Evolutionary conservation across 306 rosid species (phyloP), one percentile per base, ranked within the genome.

Genomic region (Prunus armeniaca): DNA sequence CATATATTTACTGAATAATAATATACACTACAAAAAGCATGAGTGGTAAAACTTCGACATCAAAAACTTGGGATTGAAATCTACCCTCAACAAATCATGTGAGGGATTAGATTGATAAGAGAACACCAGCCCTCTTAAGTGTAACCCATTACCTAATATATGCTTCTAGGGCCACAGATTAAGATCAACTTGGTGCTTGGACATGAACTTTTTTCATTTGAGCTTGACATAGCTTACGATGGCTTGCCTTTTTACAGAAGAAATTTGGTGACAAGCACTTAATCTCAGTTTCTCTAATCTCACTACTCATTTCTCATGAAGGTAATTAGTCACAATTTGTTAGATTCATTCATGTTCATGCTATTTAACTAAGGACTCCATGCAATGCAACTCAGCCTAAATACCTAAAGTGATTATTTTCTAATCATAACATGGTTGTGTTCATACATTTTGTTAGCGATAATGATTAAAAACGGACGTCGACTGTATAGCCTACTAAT

Each of bases 71-170:
- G 25, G 79, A 66, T 52, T 14, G 64, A 67, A 52, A 76, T 63
- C 17, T 49, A 63, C 10, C 78, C 51, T 62, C 60, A 27, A 55
- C n/a, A 34, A 38, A 62, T 12, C 61, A 61, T 45, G 49, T 27
- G 30, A 30, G 22, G 55, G 65, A 67, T 56, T 67, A 67, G 45
- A 30, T 38, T 76, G 80, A 76, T 56, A 66, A 66, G 65, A 75
- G 79, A 75, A 71, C 72, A 76, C 30, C 65, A 76, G 80, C 66
- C 54, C 47, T 12, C 46, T 28, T 15, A n/a, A 76, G 34, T 25
- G 41, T 32, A 65, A 77, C 81, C 38, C 69, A 32, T 77, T 50
- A 77, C 81, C 81, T 77, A 77, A 77, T 67, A 19, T 55, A 27
- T 76, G 67, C 9, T 54, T 19, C 9, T 6, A 17, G 24, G 58